phyloP scores from a whole-genome alignment of 2,329 filamentous ascomycete species.

The Arachnomyces sp. region DNA sequence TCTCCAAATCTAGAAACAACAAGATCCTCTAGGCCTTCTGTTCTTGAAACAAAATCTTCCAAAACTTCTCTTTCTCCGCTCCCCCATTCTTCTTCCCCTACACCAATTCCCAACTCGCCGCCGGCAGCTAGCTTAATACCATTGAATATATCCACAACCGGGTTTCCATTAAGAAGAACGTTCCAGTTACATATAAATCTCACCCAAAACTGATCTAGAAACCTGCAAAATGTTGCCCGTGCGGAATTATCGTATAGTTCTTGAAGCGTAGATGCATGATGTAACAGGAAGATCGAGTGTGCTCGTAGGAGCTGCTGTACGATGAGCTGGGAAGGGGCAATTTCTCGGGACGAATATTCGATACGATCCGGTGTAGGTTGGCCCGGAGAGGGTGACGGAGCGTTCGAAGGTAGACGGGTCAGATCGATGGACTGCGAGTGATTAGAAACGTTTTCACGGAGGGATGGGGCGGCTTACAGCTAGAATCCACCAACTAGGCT shows the following conservation, averaged over 20 bases:
- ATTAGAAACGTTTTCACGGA: slow-evolving; percentile 4
- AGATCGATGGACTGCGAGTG: slow-evolving; percentile 64
- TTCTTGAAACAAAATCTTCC: slow-evolving; percentile 73
- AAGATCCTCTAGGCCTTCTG: slow-evolving; percentile 79
- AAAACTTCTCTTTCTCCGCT: slow-evolving; percentile 90
- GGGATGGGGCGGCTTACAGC: slow-evolving; percentile 54
- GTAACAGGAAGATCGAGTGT: slow-evolving; percentile 76
- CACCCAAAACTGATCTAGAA: slow-evolving; percentile 77
- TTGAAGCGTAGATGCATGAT: slow-evolving; percentile 70
- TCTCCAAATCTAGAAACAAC: slow-evolving; percentile 81
- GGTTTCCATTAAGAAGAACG: slow-evolving; percentile 83
- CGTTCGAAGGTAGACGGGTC: slow-evolving; percentile 59
- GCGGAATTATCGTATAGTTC: slow-evolving; percentile 59
- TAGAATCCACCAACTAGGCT: slow-evolving; percentile 90
- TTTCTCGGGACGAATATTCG: slow-evolving; percentile 84
- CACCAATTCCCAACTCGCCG: slow-evolving; percentile 85
- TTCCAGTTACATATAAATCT: slow-evolving; percentile 65
- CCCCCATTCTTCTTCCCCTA: slow-evolving; percentile 90
- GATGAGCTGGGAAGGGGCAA: slow-evolving; percentile 73
- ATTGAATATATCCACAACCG: slow-evolving; percentile 67
- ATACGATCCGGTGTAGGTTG: slow-evolving; percentile 37
- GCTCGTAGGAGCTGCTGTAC: slow-evolving; percentile 75
- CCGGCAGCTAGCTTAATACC: slow-evolving; percentile 83
- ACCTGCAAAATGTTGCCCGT: slow-evolving; percentile 61
- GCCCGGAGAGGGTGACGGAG: slow-evolving; percentile 13